Evolutionary conservation across 2,329 filamentous ascomycete species (phyloP).

Genomic region (Fusarium mangiferae): DNA sequence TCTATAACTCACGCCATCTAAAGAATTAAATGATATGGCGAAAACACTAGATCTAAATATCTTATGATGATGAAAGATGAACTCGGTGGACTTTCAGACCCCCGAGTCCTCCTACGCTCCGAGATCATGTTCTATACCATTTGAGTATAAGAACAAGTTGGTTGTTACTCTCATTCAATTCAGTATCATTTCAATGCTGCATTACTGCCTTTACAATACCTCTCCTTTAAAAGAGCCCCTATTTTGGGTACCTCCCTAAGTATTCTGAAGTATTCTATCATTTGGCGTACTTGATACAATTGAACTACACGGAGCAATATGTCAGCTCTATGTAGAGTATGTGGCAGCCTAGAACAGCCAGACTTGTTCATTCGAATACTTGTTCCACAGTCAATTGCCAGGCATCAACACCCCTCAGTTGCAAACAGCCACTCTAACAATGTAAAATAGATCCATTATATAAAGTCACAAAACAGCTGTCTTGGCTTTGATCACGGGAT

Average conservation of each 20-base stretch:
- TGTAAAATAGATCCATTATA: not conserved
- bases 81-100: not conserved
- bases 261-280: not conserved
- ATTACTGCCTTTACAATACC: rapidly evolving
- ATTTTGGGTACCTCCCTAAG: too few relatives aligned
- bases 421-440: not conserved
- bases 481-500: constrained; percentile 19
- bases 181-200: not conserved
- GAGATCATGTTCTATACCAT: not conserved
- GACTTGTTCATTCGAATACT: not conserved
- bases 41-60: not conserved
- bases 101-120: not conserved
- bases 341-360: not conserved
- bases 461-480: not conserved
- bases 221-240: not conserved
- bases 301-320: not conserved
- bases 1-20: not conserved
- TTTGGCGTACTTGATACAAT: not conserved
- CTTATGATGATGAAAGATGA: not conserved
- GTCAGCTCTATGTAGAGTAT: not conserved
- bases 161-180: not conserved
- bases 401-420: not conserved
- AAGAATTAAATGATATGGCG: not conserved
- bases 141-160: not conserved
- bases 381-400: not conserved